phyloP scores from a whole-genome alignment of 2,329 filamentous ascomycete genomes.

The Tympanopsis confertula region DNA sequence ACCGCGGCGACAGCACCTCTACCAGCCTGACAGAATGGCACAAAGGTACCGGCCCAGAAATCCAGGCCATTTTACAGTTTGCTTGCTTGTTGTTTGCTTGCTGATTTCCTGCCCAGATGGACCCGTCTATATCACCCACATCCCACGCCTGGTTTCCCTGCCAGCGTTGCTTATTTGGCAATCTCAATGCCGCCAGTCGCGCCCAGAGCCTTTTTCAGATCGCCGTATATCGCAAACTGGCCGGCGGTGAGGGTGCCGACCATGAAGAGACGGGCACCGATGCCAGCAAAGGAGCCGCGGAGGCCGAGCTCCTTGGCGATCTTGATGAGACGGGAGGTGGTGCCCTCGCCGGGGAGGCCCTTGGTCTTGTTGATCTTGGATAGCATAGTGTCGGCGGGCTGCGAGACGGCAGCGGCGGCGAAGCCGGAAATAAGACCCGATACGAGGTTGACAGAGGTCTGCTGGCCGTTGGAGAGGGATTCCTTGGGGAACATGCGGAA shows the following conservation, averaged over 20 bases:
- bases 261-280: slow-evolving; percentile 57
- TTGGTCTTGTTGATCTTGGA: slow-evolving; percentile 95
- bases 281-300: slow-evolving; percentile 67
- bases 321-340: slow-evolving; percentile 70
- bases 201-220: slow-evolving; percentile 57
- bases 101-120: no score
- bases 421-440: slow-evolving; percentile 72
- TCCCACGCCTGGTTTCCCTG: no score
- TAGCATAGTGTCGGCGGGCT: slow-evolving; percentile 88
- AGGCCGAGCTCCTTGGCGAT: slow-evolving; percentile 78
- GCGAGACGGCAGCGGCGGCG: slow-evolving; percentile 75
- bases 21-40: no score
- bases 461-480: slow-evolving; percentile 51
- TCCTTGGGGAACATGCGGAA: slow-evolving; percentile 63
- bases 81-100: no score
- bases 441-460: slow-evolving; percentile 72
- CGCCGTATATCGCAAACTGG: slow-evolving; percentile 83
- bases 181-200: slow-evolving; percentile 71
- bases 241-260: slow-evolving; percentile 65
- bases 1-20: no score
- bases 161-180: slow-evolving; percentile 29
- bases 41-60: no score
- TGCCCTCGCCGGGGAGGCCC: slow-evolving; percentile 76
- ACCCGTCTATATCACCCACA: no score
- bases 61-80: no score